Base-by-base conservation (phyloP, 1,139 yeast species). In the Lodderomyces metapsilosis region DNA sequence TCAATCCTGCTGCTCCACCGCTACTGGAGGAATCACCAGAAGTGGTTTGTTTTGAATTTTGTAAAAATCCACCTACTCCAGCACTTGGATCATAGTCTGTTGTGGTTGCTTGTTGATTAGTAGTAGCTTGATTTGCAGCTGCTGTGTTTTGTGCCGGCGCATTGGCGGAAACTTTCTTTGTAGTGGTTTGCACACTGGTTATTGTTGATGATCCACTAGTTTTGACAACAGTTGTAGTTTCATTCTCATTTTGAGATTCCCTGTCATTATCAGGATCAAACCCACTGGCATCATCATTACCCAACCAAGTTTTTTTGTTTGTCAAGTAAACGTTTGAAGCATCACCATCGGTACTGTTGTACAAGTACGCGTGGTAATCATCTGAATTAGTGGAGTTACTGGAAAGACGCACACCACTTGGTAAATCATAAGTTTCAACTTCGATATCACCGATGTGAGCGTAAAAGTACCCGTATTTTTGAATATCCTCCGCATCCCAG, bases 401-500 rank as follows among this genome's bases (percentile, higher is more conserved):
- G 25, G 70, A 70, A 12, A 37, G 31, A 41, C 56, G 55, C 32
- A 63, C 60, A 37, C 65, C 74, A 13, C 68, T 55, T 13, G 96
- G 96, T 31, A 86, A 73, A 53, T 77, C 88, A 61, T 86, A 84
- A 53, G 95, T 77, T 35, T 78, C 73, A 39, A 88, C 74, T 10
- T 74, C 66, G 30, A 88, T 68, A 38, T 76, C 74, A 54, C 82
- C 73, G 39, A 89, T 54, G 46, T 77, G 72, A 30, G 86, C 82
- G 58, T 80, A 88, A 65, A 80, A 83, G 67, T 88, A 89, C 21
- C 97, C 96, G 39, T 83, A 77, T 45, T 84, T 68, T 46, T 71
- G 54, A 47, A 88, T 79, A 62, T 88, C 96, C 5, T 71, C 62
- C 24, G 92, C 75, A 60, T 83, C 66, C 97, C 97, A 91, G 67